Evolutionary conservation across 1,139 yeast genomes (phyloP).

Genomic region (Candida gigantensis): DNA sequence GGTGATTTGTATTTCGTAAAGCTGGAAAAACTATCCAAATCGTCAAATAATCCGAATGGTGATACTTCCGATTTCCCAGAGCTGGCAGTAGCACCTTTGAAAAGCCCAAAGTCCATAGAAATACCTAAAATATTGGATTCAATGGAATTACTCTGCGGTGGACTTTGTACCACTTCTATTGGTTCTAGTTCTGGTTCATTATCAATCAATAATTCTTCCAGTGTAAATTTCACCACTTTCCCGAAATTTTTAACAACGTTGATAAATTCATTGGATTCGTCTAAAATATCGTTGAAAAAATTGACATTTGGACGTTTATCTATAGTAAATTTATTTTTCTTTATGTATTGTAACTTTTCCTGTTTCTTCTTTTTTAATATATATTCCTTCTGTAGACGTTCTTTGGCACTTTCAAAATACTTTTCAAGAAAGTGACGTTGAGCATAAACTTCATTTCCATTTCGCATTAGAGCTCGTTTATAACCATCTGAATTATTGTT

Average conservation of each 20-base stretch:
- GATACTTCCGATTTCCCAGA: not conserved
- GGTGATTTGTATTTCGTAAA: too few species aligned
- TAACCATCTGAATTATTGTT: not conserved
- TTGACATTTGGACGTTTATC: constrained; percentile 17
- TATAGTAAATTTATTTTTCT: constrained; percentile 17
- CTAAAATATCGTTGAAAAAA: constrained; percentile 19
- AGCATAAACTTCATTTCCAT: not conserved
- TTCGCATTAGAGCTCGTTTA: not conserved
- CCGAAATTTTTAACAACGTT: constrained; percentile 22
- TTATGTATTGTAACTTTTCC: constrained; percentile 8
- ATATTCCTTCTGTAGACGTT: constrained; percentile 1
- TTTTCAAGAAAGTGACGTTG: not conserved
- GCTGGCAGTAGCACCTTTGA: not conserved
- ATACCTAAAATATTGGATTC: constrained; percentile 4
- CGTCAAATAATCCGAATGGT: not conserved
- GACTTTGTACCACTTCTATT: not conserved
- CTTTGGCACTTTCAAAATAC: not conserved
- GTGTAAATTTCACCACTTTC: constrained; percentile 10
- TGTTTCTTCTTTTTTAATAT: not conserved
- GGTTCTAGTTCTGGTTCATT: constrained; percentile 1
- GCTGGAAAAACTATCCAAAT: not conserved
- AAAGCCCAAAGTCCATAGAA: constrained; percentile 1
- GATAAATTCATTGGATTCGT: constrained; percentile 16
- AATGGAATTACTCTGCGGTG: not conserved
- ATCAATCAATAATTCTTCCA: constrained; percentile 3